Percentiles rank a stretch among this genome's conserved stretches.
phyloP scores from a whole-genome alignment of 306 rosid genomes.

The Sechiopsis laciniata region DNA sequence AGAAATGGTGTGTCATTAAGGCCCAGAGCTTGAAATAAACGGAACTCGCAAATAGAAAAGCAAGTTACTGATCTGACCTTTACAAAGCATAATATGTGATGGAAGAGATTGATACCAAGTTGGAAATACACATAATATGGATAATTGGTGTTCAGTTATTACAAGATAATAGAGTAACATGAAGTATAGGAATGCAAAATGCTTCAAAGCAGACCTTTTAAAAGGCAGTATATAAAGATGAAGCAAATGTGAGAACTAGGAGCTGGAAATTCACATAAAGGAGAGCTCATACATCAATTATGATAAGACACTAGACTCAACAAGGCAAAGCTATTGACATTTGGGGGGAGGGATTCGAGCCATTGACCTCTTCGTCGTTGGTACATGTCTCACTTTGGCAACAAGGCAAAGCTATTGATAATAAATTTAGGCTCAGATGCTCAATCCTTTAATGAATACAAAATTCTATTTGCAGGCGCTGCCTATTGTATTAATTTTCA shows the following conservation, averaged over 20 bases:
- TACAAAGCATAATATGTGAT: no score
- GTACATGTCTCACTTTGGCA: no score
- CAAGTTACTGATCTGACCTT: slow-evolving; percentile 5
- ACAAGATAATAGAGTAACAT: neutral
- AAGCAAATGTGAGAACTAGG: neutral
- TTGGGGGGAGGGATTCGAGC: no score
- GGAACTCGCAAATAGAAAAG: neutral
- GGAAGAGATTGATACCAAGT: no score
- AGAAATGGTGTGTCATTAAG: slow-evolving; percentile 15
- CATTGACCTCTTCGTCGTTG: no score
- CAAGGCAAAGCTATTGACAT: no score
- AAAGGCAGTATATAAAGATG: slow-evolving; percentile 1
- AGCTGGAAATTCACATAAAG: neutral
- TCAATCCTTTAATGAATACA: no score
- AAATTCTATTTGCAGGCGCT: no score
- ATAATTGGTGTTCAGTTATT: neutral
- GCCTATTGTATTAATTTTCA: no score
- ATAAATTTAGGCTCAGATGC: no score
- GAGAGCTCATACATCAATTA: neutral
- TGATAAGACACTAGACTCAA: neutral
- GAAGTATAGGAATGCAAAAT: neutral
- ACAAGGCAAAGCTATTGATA: no score
- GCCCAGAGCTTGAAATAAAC: slow-evolving; percentile 16
- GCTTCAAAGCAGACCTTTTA: neutral
- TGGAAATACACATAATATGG: neutral